Evolutionary conservation across 495 filamentous ascomycete species (phyloP).

Genomic region (Penicillium taxi): DNA sequence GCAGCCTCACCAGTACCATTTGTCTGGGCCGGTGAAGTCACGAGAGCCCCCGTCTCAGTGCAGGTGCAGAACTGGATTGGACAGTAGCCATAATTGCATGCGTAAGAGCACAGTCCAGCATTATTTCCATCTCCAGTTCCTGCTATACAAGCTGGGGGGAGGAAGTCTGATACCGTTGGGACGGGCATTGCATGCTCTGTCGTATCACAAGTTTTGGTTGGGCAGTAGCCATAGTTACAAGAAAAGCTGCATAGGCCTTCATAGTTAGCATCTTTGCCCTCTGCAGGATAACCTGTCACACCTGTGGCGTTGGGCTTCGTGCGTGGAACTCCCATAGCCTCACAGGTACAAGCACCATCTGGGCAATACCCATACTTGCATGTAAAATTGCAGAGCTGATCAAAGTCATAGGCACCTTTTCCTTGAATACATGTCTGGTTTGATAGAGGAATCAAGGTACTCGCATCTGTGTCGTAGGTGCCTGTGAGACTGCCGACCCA

Average conservation of each 20-base stretch:
- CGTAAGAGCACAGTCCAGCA: not conserved
- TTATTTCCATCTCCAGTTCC: not conserved
- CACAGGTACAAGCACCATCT: not conserved
- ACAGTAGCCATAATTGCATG: not conserved
- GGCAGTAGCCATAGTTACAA: slow-evolving; percentile 22
- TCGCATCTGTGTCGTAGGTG: not conserved
- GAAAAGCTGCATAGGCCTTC: slow-evolving; percentile 6
- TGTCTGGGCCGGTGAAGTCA: too few relatives aligned
- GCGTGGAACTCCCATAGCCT: not conserved
- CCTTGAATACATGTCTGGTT: not conserved
- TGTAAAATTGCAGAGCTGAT: slow-evolving; percentile 1
- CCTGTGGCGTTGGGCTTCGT: not conserved
- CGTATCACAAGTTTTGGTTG: slow-evolving; percentile 15
- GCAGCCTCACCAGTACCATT: too few relatives aligned
- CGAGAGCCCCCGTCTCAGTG: too few relatives aligned
- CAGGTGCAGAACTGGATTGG: not conserved
- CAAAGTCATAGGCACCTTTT: slow-evolving; percentile 47
- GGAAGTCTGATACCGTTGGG: not conserved
- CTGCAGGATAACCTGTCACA: slow-evolving; percentile 45
- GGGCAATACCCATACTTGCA: slow-evolving; percentile 4
- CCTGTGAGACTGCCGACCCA: not conserved
- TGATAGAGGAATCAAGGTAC: not conserved
- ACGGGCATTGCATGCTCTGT: not conserved
- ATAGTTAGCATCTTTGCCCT: not conserved
- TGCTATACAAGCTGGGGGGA: not conserved